Percentiles rank a stretch among this genome's conserved stretches.
Conservation (phyloP, 192 early-diverging fungal species). For the Coemansia sp. region DNA sequence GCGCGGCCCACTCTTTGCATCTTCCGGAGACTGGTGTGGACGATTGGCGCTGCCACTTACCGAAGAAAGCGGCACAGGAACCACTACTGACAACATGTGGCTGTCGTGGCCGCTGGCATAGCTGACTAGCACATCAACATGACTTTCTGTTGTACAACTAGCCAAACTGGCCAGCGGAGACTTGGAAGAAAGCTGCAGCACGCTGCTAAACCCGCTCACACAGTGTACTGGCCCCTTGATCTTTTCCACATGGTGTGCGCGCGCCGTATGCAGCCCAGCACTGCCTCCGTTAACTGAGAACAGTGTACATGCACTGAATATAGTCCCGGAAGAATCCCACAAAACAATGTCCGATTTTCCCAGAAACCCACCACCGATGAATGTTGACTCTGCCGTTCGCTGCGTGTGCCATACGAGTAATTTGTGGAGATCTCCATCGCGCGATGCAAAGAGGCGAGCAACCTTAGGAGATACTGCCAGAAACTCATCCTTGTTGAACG, state of each 20-base stretch:
- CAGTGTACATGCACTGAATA: constrained; percentile 46
- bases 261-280: constrained; percentile 45
- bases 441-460: constrained; percentile 49
- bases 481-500: constrained; percentile 52
- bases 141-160: background rate
- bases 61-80: constrained; percentile 40
- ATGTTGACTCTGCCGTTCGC: constrained; percentile 19
- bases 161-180: constrained; percentile 15
- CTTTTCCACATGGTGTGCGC: constrained; percentile 17
- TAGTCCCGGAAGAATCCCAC: constrained; percentile 47
- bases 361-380: constrained; percentile 43
- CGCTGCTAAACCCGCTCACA: constrained; percentile 10
- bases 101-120: constrained; percentile 24
- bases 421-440: constrained; percentile 40
- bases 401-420: constrained; percentile 46
- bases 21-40: constrained; percentile 22
- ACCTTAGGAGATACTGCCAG: constrained; percentile 34
- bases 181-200: constrained; percentile 15
- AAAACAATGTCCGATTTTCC: constrained; percentile 34
- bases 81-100: constrained; percentile 33
- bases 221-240: constrained; percentile 9
- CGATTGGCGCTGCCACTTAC: constrained; percentile 49
- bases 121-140: constrained; percentile 20
- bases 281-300: constrained; percentile 50
- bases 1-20: constrained; percentile 14